Percentiles rank a stretch among this genome's conserved stretches.
phyloP scores from a whole-genome alignment of 306 rosid species.

The Trichosanthes truncata region DNA sequence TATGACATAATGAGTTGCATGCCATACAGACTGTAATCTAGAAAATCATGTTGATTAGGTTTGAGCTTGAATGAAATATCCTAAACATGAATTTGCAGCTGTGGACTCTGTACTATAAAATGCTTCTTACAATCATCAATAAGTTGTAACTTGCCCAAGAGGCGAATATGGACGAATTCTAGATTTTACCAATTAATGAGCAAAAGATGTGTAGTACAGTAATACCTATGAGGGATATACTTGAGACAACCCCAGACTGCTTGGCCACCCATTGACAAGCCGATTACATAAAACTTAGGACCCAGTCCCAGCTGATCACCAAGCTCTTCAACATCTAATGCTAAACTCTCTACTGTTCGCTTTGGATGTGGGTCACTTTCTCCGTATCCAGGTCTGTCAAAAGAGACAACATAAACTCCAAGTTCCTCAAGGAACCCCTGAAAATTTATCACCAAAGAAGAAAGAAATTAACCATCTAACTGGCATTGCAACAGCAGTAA shows the following conservation, averaged over 20 bases:
- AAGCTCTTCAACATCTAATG: slow-evolving; percentile 75
- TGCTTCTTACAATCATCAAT: neutral
- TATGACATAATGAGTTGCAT: neutral
- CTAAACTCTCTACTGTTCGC: slow-evolving; percentile 52
- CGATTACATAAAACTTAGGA: slow-evolving; percentile 55
- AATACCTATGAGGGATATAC: slow-evolving; percentile 76
- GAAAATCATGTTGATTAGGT: neutral
- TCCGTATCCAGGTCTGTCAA: slow-evolving; percentile 91
- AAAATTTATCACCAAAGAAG: slow-evolving; percentile 1
- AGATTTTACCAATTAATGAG: neutral
- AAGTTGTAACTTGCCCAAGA: neutral
- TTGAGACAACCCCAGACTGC: slow-evolving; percentile 67
- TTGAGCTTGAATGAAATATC: neutral
- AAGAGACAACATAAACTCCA: slow-evolving; percentile 57
- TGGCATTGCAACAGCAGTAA: neutral
- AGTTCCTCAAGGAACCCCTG: slow-evolving; percentile 51
- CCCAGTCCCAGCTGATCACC: slow-evolving; percentile 72
- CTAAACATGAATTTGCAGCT: neutral
- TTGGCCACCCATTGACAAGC: slow-evolving; percentile 84
- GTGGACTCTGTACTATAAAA: neutral
- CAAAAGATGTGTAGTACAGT: neutral
- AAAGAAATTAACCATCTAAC: neutral
- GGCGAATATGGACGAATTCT: neutral
- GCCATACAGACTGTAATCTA: neutral
- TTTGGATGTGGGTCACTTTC: slow-evolving; percentile 90